Evolutionary conservation across 805 yeast genomes (phyloP).

Genomic region (Blastobotrys parvus): DNA sequence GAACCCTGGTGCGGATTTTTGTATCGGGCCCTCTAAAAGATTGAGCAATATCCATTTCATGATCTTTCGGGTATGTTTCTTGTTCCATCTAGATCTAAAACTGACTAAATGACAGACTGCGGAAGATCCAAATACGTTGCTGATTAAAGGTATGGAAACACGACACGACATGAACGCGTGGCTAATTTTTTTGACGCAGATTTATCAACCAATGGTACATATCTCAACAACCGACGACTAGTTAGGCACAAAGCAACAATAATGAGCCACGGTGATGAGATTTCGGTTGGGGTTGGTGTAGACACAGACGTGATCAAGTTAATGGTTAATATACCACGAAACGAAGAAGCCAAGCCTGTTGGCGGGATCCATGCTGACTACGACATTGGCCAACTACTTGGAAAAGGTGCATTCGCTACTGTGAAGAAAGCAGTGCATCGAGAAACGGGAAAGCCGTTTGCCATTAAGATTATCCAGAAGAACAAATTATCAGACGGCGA

Average conservation of each 20-base stretch:
- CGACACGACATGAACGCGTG: too few species aligned
- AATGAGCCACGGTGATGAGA: slow-evolving; percentile 86
- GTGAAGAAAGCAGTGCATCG: slow-evolving; percentile 88
- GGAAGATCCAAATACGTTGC: slow-evolving; percentile 11
- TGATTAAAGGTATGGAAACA: slow-evolving; percentile 47
- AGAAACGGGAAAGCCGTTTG: slow-evolving; percentile 74
- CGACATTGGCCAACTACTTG: slow-evolving; percentile 74
- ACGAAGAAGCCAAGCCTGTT: slow-evolving; percentile 18
- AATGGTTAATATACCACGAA: slow-evolving; percentile 37
- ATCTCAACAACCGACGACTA: slow-evolving; percentile 63
- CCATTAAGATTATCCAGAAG: slow-evolving; percentile 83
- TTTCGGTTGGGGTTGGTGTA: slow-evolving; percentile 82
- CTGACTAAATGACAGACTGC: slow-evolving; percentile 26
- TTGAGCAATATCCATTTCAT: slow-evolving; percentile 69
- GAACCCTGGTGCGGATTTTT: slow-evolving; percentile 54
- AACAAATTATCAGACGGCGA: slow-evolving; percentile 66
- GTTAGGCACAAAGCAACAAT: slow-evolving; percentile 74
- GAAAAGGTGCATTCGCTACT: slow-evolving; percentile 98
- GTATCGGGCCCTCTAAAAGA: slow-evolving; percentile 51
- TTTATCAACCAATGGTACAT: slow-evolving; percentile 91
- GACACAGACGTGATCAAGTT: slow-evolving; percentile 52
- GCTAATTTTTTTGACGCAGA: too few species aligned
- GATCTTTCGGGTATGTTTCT: slow-evolving; percentile 42
- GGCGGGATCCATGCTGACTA: slow-evolving; percentile 62
- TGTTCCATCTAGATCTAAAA: background rate